Evolutionary conservation across 129 eudicot species (phyloP).

Genomic region (Oenanthe sinensis): DNA sequence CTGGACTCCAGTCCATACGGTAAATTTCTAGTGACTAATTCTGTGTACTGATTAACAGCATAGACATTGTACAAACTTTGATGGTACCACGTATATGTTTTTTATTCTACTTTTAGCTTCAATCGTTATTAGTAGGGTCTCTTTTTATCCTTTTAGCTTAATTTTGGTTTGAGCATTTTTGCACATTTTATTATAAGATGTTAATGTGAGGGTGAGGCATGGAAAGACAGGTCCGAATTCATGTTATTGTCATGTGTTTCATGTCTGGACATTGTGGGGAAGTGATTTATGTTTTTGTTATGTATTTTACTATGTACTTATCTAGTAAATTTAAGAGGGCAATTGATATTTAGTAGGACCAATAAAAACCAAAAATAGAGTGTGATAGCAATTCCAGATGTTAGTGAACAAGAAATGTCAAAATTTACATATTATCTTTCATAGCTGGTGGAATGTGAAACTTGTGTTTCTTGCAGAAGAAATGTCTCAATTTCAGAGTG

Average conservation of each 20-base stretch:
- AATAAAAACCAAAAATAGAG: neutral
- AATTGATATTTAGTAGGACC: neutral
- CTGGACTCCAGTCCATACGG: slow-evolving; percentile 99
- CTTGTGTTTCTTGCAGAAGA: neutral
- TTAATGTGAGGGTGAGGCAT: neutral
- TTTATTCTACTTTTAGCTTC: neutral
- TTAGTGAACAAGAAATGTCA: neutral
- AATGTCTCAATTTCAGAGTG: neutral
- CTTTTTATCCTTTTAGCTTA: neutral
- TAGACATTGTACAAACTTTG: neutral
- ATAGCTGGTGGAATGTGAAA: neutral
- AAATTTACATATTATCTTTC: neutral
- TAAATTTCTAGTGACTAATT: slow-evolving; percentile 20
- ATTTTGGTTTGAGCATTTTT: neutral
- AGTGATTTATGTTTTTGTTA: neutral
- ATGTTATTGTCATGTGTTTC: neutral
- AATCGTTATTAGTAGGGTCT: neutral
- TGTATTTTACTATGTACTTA: neutral
- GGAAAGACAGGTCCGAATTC: neutral
- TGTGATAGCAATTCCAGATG: neutral
- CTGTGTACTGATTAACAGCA: no score
- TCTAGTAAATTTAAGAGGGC: neutral
- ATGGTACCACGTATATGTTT: neutral
- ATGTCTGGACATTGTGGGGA: neutral
- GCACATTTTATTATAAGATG: neutral